phyloP scores from a whole-genome alignment of 805 yeast species.

The Cyberlindnera euphorbiae region DNA sequence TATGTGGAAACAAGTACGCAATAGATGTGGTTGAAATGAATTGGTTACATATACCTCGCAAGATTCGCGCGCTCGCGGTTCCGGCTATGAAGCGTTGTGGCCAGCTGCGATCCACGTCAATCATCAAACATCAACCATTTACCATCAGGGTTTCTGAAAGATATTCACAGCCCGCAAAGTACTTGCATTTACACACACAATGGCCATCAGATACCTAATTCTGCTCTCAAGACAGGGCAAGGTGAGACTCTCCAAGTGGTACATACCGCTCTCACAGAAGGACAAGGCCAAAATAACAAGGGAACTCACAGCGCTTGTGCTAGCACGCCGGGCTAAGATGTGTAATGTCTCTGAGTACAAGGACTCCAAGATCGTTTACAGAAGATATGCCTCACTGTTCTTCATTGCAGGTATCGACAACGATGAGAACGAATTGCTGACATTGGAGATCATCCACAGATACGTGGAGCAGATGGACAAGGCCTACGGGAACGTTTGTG shows the following conservation, averaged over 20 bases:
- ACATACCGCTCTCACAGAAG: conserved; percentile 72
- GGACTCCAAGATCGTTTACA: conserved; percentile 79
- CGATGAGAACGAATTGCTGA: conserved; percentile 80
- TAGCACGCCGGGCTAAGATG: conserved; percentile 88
- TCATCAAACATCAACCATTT: too few species aligned
- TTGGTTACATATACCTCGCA: too few species aligned
- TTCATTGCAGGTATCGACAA: conserved; percentile 83
- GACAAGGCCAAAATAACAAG: conserved; percentile 80
- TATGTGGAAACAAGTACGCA: too few species aligned
- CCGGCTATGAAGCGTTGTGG: too few species aligned
- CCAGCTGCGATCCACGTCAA: too few species aligned
- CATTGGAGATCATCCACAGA: conserved; percentile 84
- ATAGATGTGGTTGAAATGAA: too few species aligned
- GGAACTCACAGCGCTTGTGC: conserved; percentile 81
- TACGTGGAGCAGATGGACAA: conserved; percentile 97
- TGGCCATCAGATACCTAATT: conserved; percentile 78
- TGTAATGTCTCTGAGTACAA: conserved; percentile 37
- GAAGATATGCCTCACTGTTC: conserved; percentile 89
- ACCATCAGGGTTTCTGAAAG: too few species aligned
- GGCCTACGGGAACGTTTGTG: conserved; percentile 93
- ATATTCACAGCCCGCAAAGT: too few species aligned
- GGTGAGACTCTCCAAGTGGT: conserved; percentile 92
- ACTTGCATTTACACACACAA: conserved; percentile 28
- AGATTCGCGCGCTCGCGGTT: too few species aligned
- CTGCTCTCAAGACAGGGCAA: conserved; percentile 93